phyloP scores from a whole-genome alignment of 1,284 basidiomycete species.

The Fomitopsis pinicola region DNA sequence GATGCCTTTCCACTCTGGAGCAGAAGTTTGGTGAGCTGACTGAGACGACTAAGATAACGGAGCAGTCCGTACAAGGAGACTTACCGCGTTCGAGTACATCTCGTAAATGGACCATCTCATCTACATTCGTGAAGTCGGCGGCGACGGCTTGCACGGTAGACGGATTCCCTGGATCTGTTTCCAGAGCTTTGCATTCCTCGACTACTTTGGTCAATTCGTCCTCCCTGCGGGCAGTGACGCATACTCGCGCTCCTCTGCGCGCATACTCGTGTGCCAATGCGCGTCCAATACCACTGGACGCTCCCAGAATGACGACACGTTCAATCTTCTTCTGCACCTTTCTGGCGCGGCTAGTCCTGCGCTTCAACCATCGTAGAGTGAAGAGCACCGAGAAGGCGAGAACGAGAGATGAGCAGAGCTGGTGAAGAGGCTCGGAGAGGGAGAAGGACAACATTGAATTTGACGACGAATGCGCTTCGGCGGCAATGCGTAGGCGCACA shows the following conservation, averaged over 20 bases:
- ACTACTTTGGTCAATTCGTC: slow-evolving; percentile 56
- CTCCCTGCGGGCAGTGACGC: slow-evolving; percentile 70
- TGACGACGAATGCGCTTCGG: not conserved
- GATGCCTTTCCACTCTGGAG: slow-evolving; percentile 71
- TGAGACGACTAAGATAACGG: too few species aligned
- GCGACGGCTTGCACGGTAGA: slow-evolving; percentile 35
- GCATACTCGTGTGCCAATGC: slow-evolving; percentile 74
- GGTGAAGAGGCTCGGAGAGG: not conserved
- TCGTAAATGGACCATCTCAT: slow-evolving; percentile 68
- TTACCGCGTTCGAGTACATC: slow-evolving; percentile 52
- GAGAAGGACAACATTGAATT: not conserved
- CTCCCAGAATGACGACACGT: slow-evolving; percentile 78
- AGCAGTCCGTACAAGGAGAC: slow-evolving; percentile 16
- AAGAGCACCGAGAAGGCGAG: slow-evolving; percentile 1
- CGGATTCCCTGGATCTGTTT: not conserved
- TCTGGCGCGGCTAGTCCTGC: not conserved
- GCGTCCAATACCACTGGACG: slow-evolving; percentile 80
- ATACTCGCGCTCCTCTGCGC: slow-evolving; percentile 68
- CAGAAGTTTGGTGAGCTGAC: not conserved
- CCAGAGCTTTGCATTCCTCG: slow-evolving; percentile 48
- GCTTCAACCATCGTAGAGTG: not conserved
- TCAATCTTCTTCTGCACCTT: slow-evolving; percentile 36
- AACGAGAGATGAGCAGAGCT: not conserved
- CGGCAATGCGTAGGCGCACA: not conserved
- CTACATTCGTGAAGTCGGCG: slow-evolving; percentile 65